phyloP scores from a whole-genome alignment of 352 stramenopile species.

The Phytophthora syringae region DNA sequence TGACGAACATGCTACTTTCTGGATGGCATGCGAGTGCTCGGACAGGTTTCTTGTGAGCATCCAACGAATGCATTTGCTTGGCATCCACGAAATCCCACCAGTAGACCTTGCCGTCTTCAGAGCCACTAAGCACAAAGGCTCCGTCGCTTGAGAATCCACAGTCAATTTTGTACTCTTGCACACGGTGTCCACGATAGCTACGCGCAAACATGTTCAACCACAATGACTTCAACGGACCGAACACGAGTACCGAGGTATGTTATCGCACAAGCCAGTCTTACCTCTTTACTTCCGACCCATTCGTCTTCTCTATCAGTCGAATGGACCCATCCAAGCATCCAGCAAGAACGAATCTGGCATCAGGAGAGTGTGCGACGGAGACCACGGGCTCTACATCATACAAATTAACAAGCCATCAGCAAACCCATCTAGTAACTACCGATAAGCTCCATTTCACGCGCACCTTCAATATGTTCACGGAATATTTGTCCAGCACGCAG shows the following conservation, averaged over 20 bases:
- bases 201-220: background rate
- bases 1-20: conserved; percentile 68
- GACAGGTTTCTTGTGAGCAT: conserved; percentile 69
- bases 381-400: conserved; percentile 71
- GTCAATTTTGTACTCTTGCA: conserved; percentile 75
- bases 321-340: conserved; percentile 78
- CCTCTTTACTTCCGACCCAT: conserved; percentile 75
- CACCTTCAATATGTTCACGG: conserved; percentile 80
- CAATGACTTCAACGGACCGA: background rate
- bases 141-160: conserved; percentile 74
- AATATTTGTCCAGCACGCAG: conserved; percentile 70
- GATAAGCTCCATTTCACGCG: background rate
- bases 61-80: conserved; percentile 44
- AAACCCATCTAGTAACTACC: background rate
- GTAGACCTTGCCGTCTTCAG: conserved; percentile 74
- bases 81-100: conserved; percentile 67
- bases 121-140: conserved; percentile 73
- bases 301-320: conserved; percentile 74
- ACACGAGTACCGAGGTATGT: background rate
- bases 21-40: conserved; percentile 69
- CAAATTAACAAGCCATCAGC: conserved; percentile 5
- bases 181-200: conserved; percentile 70
- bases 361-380: conserved; percentile 72
- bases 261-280: conserved; percentile 21
- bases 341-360: conserved; percentile 80